Conservation (phyloP, 139 green algal species). For the Parachlorella kessleri region DNA sequence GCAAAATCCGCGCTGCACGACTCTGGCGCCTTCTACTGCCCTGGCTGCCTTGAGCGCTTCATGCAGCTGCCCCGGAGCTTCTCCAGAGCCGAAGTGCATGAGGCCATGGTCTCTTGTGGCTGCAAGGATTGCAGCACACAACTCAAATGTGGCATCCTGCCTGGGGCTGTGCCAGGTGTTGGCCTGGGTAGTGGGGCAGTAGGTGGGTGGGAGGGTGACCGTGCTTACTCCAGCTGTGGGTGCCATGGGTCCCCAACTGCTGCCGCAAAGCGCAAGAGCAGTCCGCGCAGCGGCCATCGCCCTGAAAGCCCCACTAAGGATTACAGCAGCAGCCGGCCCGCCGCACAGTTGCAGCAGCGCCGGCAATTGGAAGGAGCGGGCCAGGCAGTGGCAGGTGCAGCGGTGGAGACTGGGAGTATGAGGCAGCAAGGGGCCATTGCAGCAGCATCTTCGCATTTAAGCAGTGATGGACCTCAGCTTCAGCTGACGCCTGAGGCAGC, state of each 20-base stretch:
- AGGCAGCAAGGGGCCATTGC: too few species aligned
- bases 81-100: background rate
- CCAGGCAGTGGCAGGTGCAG: too few species aligned
- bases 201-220: background rate
- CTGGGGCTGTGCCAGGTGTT: background rate
- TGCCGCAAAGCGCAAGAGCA: background rate
- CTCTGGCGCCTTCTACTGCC: background rate
- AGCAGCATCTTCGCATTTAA: too few species aligned
- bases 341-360: too few species aligned
- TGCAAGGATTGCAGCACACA: background rate
- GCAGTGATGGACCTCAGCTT: too few species aligned
- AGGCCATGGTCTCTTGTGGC: background rate
- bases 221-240: background rate
- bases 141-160: background rate
- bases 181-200: background rate
- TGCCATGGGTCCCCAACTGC: background rate
- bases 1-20: background rate
- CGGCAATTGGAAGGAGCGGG: too few species aligned
- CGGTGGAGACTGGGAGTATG: too few species aligned
- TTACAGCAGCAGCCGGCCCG: too few species aligned
- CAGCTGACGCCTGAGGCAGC: background rate
- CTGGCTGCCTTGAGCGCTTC: background rate
- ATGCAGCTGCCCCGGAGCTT: background rate
- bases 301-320: too few species aligned
- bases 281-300: too few species aligned